phyloP scores from a whole-genome alignment of 2,329 filamentous ascomycete genomes.

The Neofusicoccum parvum region DNA sequence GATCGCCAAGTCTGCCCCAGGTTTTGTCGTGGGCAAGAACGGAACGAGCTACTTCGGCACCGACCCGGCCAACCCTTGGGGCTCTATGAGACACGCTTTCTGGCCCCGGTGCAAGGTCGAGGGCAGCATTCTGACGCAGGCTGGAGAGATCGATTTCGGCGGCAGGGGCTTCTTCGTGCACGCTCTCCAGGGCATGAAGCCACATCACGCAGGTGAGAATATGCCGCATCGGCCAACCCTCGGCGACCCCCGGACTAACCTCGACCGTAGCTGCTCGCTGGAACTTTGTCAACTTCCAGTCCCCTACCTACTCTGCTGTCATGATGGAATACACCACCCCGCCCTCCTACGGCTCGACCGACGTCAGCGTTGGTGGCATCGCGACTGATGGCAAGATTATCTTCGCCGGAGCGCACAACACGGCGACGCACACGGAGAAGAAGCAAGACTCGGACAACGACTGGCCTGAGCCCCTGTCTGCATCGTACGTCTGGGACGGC shows the following conservation, averaged over 20 bases:
- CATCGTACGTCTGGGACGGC: constrained; percentile 78
- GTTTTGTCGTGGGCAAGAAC: constrained; percentile 81
- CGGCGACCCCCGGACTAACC: not conserved
- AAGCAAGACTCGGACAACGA: constrained; percentile 75
- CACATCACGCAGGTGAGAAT: constrained; percentile 78
- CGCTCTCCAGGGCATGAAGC: constrained; percentile 97
- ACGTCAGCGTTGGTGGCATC: constrained; percentile 81
- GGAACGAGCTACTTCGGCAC: constrained; percentile 86
- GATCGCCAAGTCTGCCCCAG: constrained; percentile 73
- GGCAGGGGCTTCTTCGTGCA: constrained; percentile 80
- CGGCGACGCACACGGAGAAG: constrained; percentile 68
- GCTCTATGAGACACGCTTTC: constrained; percentile 86
- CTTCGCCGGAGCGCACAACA: constrained; percentile 66
- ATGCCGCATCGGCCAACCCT: constrained; percentile 7
- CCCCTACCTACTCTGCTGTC: constrained; percentile 80
- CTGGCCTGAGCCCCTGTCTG: constrained; percentile 82
- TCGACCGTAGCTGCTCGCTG: constrained; percentile 67
- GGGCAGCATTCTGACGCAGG: constrained; percentile 80
- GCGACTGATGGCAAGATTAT: constrained; percentile 80
- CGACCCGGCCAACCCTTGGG: constrained; percentile 85
- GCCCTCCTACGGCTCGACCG: constrained; percentile 83
- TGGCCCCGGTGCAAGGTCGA: constrained; percentile 86
- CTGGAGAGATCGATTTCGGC: constrained; percentile 78
- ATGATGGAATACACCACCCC: constrained; percentile 98
- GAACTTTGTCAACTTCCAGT: constrained; percentile 94